These are phyloP conservation scores for Diacronema lutheri DNA, from an alignment of 78 protist species.

Conservation along the genomic window DNA sequence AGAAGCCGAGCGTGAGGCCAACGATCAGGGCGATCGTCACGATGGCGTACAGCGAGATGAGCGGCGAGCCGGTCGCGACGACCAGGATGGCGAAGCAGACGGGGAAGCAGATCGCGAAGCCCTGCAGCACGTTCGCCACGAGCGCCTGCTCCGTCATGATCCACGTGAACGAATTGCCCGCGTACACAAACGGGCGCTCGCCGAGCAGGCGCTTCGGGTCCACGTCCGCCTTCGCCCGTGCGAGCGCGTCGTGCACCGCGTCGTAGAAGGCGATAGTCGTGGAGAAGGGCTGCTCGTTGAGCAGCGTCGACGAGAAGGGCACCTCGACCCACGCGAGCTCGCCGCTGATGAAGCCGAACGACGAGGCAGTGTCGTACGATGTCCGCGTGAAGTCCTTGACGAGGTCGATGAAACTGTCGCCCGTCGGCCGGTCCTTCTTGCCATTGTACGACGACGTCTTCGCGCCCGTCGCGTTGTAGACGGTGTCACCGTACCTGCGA, in stretches of 20 bases:
- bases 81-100: conserved; percentile 28
- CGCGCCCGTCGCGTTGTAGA: background rate
- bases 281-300: background rate
- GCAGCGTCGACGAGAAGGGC: background rate
- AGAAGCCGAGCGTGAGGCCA: conserved; percentile 3
- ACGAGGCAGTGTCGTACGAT: background rate
- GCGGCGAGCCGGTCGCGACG: background rate
- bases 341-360: conserved; percentile 12
- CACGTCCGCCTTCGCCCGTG: no score
- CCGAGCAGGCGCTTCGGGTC: background rate
- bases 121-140: background rate
- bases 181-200: no score
- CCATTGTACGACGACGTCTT: no score
- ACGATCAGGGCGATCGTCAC: conserved; percentile 28
- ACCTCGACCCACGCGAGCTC: background rate
- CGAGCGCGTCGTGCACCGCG: background rate
- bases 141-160: background rate
- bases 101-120: conserved; percentile 41
- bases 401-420: no score
- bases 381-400: no score
- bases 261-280: background rate
- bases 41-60: conserved; percentile 13
- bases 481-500: background rate
- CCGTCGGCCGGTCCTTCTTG: no score
- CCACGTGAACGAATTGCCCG: background rate